Percentiles rank a stretch among this genome's conserved stretches.
These are phyloP conservation scores for Cladosporium sp. DNA, from an alignment of 2,329 filamentous ascomycete species.

Conservation along the genomic window DNA sequence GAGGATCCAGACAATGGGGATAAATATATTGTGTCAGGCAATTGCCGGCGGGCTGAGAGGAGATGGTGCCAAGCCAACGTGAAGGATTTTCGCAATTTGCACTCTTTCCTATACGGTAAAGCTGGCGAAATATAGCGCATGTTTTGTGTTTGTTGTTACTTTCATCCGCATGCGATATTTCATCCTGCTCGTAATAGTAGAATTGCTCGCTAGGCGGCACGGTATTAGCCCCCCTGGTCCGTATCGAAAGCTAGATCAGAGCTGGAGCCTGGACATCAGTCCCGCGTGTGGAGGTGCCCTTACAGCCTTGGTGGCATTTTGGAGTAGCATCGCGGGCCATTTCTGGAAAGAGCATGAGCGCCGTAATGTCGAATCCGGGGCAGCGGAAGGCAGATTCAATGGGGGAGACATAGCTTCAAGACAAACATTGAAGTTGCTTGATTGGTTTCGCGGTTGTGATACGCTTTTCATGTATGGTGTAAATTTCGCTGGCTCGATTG, in stretches of 20 bases:
- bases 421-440: background rate
- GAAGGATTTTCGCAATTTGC: background rate
- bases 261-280: background rate
- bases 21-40: too few species aligned
- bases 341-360: background rate
- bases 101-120: background rate
- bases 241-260: background rate
- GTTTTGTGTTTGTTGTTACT: too few species aligned
- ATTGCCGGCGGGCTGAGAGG: too few species aligned
- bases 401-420: too few species aligned
- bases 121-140: too few species aligned
- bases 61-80: too few species aligned
- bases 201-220: too few species aligned
- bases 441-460: background rate
- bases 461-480: background rate
- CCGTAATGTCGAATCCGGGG: background rate
- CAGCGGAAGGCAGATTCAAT: background rate
- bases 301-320: background rate
- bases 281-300: background rate
- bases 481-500: background rate
- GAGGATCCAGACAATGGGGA: too few species aligned
- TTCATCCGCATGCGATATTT: too few species aligned
- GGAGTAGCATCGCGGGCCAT: background rate
- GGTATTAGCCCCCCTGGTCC: background rate
- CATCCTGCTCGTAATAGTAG: too few species aligned